Percentiles rank a stretch among this genome's conserved stretches.
Conservation (phyloP, 1,284 basidiomycete genomes). For the Cryptococcus sp. region DNA sequence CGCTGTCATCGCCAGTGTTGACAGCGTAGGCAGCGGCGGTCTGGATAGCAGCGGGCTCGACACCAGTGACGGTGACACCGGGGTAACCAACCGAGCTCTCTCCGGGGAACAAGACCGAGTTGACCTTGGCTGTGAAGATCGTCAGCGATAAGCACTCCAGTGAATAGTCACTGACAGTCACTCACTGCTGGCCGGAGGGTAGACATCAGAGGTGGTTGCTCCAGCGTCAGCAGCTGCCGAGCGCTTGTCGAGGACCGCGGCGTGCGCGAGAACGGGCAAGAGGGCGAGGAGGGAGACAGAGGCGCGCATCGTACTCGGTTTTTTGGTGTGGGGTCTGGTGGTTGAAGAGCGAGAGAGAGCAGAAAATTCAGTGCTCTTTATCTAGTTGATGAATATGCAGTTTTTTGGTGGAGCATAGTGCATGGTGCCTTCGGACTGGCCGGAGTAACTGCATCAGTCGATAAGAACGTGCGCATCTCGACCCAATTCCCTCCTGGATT, state of each 20-base stretch:
- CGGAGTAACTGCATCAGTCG: too few species aligned
- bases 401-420: too few species aligned
- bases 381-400: too few species aligned
- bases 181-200: constrained; percentile 39
- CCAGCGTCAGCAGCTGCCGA: constrained; percentile 27
- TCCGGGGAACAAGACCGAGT: constrained; percentile 53
- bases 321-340: too few species aligned
- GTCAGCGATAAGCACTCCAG: not conserved
- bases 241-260: constrained; percentile 27
- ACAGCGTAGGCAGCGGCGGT: constrained; percentile 57
- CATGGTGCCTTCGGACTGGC: too few species aligned
- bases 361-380: too few species aligned
- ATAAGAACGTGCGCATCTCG: too few species aligned
- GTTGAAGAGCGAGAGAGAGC: too few species aligned
- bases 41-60: constrained; percentile 57
- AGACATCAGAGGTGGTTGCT: constrained; percentile 34
- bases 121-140: constrained; percentile 22
- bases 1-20: constrained; percentile 52
- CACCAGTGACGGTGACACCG: constrained; percentile 58
- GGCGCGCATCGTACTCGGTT: not conserved
- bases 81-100: constrained; percentile 57
- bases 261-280: constrained; percentile 28
- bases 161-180: not conserved
- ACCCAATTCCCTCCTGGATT: too few species aligned
- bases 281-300: constrained; percentile 22